A percentile compares a stretch with the other conserved stretches of the same genome.
Conservation (phyloP, 805 yeast species). For the Clavispora carvajalis region DNA sequence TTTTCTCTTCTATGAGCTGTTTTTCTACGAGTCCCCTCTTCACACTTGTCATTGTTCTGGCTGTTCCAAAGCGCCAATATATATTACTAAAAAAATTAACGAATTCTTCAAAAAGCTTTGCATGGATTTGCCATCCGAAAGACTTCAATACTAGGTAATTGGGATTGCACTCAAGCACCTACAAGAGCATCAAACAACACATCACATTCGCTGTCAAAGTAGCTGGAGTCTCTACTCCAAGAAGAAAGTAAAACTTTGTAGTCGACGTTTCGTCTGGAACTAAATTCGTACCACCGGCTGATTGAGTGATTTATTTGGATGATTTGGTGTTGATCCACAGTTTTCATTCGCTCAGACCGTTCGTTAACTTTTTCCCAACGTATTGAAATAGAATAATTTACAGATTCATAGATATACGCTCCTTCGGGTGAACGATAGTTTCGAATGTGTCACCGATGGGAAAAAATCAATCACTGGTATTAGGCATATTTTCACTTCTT, state of each 20-base stretch:
- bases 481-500: too few species aligned
- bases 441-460: background rate
- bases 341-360: slow-evolving; percentile 31
- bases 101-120: slow-evolving; percentile 13
- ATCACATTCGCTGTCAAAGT: background rate
- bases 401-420: slow-evolving; percentile 34
- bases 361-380: slow-evolving; percentile 20
- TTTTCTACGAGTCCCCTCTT: slow-evolving; percentile 27
- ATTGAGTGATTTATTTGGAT: slow-evolving; percentile 20
- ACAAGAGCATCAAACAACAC: slow-evolving; percentile 28
- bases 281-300: background rate
- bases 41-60: slow-evolving; percentile 36
- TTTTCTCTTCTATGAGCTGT: slow-evolving; percentile 33
- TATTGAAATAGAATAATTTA: slow-evolving; percentile 24
- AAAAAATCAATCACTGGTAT: too few species aligned
- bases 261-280: background rate
- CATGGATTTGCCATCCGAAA: slow-evolving; percentile 19
- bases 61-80: slow-evolving; percentile 24
- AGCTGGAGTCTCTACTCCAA: background rate
- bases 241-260: background rate
- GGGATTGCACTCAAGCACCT: slow-evolving; percentile 31
- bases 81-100: slow-evolving; percentile 17
- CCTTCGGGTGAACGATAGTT: slow-evolving; percentile 9
- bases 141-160: slow-evolving; percentile 25
- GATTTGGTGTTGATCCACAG: slow-evolving; percentile 29